Evolutionary conservation across 371 early-diverging fungal genomes (phyloP).

Genomic region (Rhizopus arrhizus): DNA sequence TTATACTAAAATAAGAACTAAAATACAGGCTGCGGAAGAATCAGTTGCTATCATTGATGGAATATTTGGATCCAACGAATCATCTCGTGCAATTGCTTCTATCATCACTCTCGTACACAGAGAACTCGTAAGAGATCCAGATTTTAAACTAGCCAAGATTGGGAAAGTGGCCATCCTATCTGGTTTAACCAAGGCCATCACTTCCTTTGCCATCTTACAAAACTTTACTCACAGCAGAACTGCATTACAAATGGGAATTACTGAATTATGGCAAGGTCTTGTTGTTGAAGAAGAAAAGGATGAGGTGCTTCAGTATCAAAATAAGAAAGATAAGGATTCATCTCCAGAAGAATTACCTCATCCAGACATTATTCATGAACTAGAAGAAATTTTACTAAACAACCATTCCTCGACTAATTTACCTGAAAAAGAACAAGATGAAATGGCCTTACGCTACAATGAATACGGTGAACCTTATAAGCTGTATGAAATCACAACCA

Average conservation of each 20-base stretch:
- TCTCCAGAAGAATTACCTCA: slow-evolving; percentile 6
- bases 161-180: slow-evolving; percentile 75
- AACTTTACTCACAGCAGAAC: slow-evolving; percentile 71
- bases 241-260: slow-evolving; percentile 50
- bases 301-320: slow-evolving; percentile 27
- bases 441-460: slow-evolving; percentile 1
- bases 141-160: slow-evolving; percentile 61
- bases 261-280: slow-evolving; percentile 57
- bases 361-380: slow-evolving; percentile 39
- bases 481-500: slow-evolving; percentile 44
- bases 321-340: not conserved
- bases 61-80: slow-evolving; percentile 89
- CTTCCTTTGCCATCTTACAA: slow-evolving; percentile 85
- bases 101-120: slow-evolving; percentile 75
- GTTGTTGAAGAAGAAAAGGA: slow-evolving; percentile 48
- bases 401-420: slow-evolving; percentile 6
- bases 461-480: slow-evolving; percentile 26
- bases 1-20: not conserved
- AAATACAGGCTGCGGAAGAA: slow-evolving; percentile 77
- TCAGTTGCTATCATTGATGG: slow-evolving; percentile 89
- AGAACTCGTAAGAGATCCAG: slow-evolving; percentile 75
- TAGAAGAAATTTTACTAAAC: slow-evolving; percentile 35
- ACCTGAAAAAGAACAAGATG: not conserved
- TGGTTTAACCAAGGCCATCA: slow-evolving; percentile 78
- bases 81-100: slow-evolving; percentile 84